Percentiles rank a stretch among this genome's conserved stretches.
Conservation (phyloP, 75 land plant genomes). For the Chamaecyparis obtusa region DNA sequence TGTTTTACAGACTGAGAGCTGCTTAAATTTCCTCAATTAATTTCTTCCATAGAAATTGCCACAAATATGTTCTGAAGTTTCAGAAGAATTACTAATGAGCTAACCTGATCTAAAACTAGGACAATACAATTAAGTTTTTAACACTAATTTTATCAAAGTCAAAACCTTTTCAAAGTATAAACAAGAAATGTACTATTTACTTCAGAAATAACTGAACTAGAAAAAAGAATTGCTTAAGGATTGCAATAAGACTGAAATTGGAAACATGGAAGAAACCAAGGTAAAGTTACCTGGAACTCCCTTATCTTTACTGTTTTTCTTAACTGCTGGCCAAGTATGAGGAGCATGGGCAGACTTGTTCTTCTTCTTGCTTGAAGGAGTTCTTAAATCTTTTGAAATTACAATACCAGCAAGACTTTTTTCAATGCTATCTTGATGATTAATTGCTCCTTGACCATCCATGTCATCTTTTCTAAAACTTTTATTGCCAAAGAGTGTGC, state of each 20-base stretch:
- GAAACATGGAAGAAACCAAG: not conserved
- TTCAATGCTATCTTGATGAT: not conserved
- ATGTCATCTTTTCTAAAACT: not conserved
- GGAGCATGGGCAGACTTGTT: slow-evolving; percentile 22
- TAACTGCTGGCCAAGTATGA: slow-evolving; percentile 36
- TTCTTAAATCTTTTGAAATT: slow-evolving; percentile 50
- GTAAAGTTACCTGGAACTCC: slow-evolving; percentile 44
- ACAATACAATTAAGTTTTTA: not conserved
- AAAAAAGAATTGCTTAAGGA: not conserved
- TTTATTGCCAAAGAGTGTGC: not conserved
- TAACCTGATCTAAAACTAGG: not conserved
- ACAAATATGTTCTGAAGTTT: not conserved
- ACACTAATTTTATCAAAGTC: not conserved
- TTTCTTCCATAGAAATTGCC: not conserved
- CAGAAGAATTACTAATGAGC: not conserved
- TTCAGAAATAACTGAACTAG: not conserved
- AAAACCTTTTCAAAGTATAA: not conserved
- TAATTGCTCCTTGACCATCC: not conserved
- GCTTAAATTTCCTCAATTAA: not conserved
- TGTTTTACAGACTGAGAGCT: not conserved
- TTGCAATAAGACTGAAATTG: not conserved
- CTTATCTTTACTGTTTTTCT: slow-evolving; percentile 25
- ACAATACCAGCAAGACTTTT: slow-evolving; percentile 28
- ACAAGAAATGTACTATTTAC: not conserved
- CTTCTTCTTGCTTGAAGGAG: slow-evolving; percentile 30